Conservation (phyloP, 768 basidiomycete species). For the Suillus variegatus region DNA sequence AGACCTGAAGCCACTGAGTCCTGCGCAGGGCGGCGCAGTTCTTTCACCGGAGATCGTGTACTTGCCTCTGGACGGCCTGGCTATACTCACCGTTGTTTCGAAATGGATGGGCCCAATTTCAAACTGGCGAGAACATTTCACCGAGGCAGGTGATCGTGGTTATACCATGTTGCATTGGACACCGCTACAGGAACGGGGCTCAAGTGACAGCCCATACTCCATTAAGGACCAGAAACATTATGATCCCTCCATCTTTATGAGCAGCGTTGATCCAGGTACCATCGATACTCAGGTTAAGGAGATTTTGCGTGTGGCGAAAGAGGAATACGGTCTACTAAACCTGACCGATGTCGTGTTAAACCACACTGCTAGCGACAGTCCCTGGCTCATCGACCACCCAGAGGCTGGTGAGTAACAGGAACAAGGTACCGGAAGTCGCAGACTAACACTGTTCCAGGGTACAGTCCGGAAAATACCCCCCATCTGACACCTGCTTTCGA, state of each 20-base stretch:
- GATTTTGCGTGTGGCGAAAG: slow-evolving; percentile 68
- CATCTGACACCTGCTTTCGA: slow-evolving; percentile 93
- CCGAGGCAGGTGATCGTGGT: slow-evolving; percentile 83
- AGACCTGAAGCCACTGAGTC: slow-evolving; percentile 51
- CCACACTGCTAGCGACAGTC: slow-evolving; percentile 93
- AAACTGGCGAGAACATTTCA: slow-evolving; percentile 79
- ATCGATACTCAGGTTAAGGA: slow-evolving; percentile 61
- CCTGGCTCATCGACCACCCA: slow-evolving; percentile 91
- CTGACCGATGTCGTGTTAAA: slow-evolving; percentile 97
- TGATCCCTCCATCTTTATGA: slow-evolving; percentile 70
- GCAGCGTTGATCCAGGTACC: slow-evolving; percentile 42
- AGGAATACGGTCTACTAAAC: slow-evolving; percentile 86
- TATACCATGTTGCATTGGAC: slow-evolving; percentile 99
- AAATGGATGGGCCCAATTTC: slow-evolving; percentile 95
- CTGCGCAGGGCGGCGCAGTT: slow-evolving; percentile 51
- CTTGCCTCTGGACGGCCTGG: slow-evolving; percentile 84
- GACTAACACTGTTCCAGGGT: slow-evolving; percentile 53
- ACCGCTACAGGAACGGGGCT: slow-evolving; percentile 89
- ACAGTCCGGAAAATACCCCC: slow-evolving; percentile 87
- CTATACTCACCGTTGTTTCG: slow-evolving; percentile 87
- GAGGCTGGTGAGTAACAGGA: slow-evolving; percentile 72
- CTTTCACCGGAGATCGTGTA: slow-evolving; percentile 56
- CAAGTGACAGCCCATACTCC: slow-evolving; percentile 90
- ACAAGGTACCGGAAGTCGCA: neutral
- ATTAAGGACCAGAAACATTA: slow-evolving; percentile 86